Evolutionary conservation across 768 basidiomycete species (phyloP).

Genomic region (Boletus bicolor): DNA sequence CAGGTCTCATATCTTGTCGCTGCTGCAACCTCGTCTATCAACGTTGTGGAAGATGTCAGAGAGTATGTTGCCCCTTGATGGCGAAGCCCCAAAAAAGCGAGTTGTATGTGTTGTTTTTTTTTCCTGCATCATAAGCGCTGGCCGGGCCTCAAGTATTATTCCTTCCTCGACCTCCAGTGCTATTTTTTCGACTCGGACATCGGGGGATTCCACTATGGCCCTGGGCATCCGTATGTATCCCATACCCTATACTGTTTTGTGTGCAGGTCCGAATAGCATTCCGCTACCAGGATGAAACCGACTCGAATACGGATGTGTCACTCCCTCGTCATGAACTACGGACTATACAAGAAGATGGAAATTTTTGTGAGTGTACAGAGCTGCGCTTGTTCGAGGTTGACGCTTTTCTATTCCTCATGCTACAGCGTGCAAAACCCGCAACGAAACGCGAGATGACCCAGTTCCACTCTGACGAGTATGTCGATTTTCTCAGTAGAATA

Average conservation of each 20-base stretch:
- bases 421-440: slow-evolving; percentile 95
- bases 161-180: slow-evolving; percentile 51
- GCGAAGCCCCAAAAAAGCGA: slow-evolving; percentile 77
- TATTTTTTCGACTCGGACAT: slow-evolving; percentile 99
- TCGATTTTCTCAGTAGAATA: slow-evolving; percentile 92
- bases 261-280: slow-evolving; percentile 1
- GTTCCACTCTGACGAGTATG: slow-evolving; percentile 99
- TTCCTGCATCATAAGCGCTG: not conserved
- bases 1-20: not conserved
- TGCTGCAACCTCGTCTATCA: not conserved
- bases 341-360: slow-evolving; percentile 99
- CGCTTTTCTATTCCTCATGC: not conserved
- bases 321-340: slow-evolving; percentile 99
- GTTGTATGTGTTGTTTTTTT: slow-evolving; percentile 56
- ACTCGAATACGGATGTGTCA: slow-evolving; percentile 99
- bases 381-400: not conserved
- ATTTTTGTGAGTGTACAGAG: slow-evolving; percentile 75
- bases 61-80: slow-evolving; percentile 59
- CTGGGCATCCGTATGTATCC: slow-evolving; percentile 78
- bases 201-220: slow-evolving; percentile 99
- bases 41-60: slow-evolving; percentile 30
- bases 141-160: slow-evolving; percentile 5
- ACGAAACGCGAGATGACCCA: slow-evolving; percentile 99
- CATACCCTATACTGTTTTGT: not conserved
- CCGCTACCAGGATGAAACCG: slow-evolving; percentile 78